These are phyloP conservation scores for Agrostemma githago DNA, from an alignment of 148 eudicot species.

Conservation along the genomic window DNA sequence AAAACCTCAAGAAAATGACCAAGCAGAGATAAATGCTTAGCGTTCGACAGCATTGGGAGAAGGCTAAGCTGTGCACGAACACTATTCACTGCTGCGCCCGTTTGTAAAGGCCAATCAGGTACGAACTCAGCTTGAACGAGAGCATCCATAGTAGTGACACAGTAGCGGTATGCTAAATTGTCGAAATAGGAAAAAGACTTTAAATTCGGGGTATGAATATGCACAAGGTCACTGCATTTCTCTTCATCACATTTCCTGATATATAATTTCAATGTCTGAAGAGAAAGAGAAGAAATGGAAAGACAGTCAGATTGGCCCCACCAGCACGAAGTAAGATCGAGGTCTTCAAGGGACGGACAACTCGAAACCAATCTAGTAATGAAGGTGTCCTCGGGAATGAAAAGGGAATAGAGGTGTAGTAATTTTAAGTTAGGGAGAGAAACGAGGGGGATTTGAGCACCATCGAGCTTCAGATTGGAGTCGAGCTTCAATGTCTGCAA, in stretches of 20 bases:
- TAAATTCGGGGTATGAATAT: conserved; percentile 26
- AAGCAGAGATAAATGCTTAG: conserved; percentile 4
- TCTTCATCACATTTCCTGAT: too few relatives aligned
- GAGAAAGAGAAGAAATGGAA: conserved; percentile 10
- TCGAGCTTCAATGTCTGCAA: background rate
- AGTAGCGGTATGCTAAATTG: background rate
- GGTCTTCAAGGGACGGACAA: conserved; percentile 25
- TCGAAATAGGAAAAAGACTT: background rate
- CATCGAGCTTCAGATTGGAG: background rate
- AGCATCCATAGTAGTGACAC: background rate
- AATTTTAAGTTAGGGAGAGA: conserved; percentile 11
- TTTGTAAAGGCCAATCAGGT: too few relatives aligned
- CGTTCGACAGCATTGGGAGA: conserved; percentile 4
- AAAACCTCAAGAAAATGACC: background rate
- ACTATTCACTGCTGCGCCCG: too few relatives aligned
- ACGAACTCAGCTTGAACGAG: conserved; percentile 10
- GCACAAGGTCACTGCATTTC: background rate
- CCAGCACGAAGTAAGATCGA: background rate
- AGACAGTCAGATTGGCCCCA: background rate
- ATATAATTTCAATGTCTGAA: conserved; percentile 4
- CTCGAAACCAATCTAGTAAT: conserved; percentile 14
- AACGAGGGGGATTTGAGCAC: background rate
- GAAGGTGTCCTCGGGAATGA: conserved; percentile 4
- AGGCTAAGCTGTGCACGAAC: conserved; percentile 8
- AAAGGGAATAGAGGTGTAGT: background rate